Conservation (phyloP, 2,329 filamentous ascomycete genomes). For the Arthrobotrys pseudoclavata region DNA sequence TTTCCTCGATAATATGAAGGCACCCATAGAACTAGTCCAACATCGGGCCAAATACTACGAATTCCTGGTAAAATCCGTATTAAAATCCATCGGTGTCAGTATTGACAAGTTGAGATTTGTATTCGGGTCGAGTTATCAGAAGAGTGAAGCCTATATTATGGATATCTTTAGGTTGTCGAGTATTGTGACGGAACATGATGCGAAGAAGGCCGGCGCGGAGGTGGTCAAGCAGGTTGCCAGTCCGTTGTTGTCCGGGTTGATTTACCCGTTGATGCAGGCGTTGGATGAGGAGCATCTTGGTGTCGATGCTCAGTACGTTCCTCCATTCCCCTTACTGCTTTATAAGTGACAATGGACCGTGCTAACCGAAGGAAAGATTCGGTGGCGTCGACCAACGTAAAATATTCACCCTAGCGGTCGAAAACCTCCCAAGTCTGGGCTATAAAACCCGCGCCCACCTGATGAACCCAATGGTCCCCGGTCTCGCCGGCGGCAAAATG, state of each 20-base stretch:
- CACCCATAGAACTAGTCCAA: conserved; percentile 87
- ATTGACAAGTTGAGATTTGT: conserved; percentile 86
- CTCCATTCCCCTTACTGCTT: not conserved
- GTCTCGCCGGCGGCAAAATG: conserved; percentile 72
- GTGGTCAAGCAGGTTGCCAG: conserved; percentile 92
- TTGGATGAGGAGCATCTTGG: conserved; percentile 90
- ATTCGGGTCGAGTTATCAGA: conserved; percentile 86
- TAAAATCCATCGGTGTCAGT: conserved; percentile 82
- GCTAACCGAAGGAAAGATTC: conserved; percentile 38
- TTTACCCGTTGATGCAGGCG: conserved; percentile 90
- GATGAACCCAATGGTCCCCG: conserved; percentile 91
- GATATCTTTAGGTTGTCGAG: conserved; percentile 84
- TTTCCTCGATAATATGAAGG: conserved; percentile 86
- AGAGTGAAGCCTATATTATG: conserved; percentile 81
- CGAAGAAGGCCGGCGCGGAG: conserved; percentile 91
- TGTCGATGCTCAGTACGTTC: conserved; percentile 80
- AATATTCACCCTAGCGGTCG: conserved; percentile 86
- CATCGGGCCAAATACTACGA: conserved; percentile 87
- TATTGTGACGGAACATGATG: conserved; percentile 81
- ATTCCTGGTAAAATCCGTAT: conserved; percentile 78
- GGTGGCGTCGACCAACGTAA: conserved; percentile 85
- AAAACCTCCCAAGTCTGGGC: conserved; percentile 85
- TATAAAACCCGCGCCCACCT: conserved; percentile 82
- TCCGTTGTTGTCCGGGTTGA: conserved; percentile 78
- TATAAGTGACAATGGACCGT: not conserved